These are phyloP conservation scores for Lactarius sanguifluus DNA, from an alignment of 768 basidiomycete genomes.

Conservation along the genomic window DNA sequence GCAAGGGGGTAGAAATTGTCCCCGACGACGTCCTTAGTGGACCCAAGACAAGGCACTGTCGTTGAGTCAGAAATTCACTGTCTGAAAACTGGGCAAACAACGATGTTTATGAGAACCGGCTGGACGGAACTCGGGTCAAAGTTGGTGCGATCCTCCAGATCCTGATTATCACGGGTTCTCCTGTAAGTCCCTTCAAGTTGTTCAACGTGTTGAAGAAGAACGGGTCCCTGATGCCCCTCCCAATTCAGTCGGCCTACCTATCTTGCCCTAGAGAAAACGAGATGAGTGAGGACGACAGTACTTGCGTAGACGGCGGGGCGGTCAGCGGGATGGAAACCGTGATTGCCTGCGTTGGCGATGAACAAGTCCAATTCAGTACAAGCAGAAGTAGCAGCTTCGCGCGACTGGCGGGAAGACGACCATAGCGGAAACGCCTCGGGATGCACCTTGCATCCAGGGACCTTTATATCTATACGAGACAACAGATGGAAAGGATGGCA, in stretches of 20 bases:
- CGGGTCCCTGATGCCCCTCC: constrained; percentile 48
- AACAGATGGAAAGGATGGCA: not conserved
- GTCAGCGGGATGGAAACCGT: constrained; percentile 17
- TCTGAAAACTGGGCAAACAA: constrained; percentile 42
- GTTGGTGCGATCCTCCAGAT: constrained; percentile 59
- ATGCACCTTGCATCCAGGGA: not conserved
- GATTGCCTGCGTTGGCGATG: constrained; percentile 8
- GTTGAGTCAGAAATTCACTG: constrained; percentile 49
- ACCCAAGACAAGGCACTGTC: constrained; percentile 65
- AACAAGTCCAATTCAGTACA: not conserved
- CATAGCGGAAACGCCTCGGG: not conserved
- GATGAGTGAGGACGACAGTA: constrained; percentile 37
- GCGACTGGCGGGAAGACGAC: not conserved
- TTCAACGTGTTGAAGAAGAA: constrained; percentile 62
- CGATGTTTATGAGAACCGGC: not conserved
- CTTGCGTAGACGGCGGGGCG: constrained; percentile 9
- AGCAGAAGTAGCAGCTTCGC: constrained; percentile 3
- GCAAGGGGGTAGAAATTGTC: constrained; percentile 55
- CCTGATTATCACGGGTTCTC: constrained; percentile 54
- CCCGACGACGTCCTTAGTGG: constrained; percentile 58
- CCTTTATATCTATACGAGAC: not conserved
- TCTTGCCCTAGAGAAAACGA: constrained; percentile 73
- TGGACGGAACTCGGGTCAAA: constrained; percentile 41
- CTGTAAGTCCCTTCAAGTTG: constrained; percentile 54
- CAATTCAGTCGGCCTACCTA: constrained; percentile 67